These are phyloP conservation scores for Favolaschia claudopus DNA, from an alignment of 768 basidiomycete genomes.

Conservation along the genomic window DNA sequence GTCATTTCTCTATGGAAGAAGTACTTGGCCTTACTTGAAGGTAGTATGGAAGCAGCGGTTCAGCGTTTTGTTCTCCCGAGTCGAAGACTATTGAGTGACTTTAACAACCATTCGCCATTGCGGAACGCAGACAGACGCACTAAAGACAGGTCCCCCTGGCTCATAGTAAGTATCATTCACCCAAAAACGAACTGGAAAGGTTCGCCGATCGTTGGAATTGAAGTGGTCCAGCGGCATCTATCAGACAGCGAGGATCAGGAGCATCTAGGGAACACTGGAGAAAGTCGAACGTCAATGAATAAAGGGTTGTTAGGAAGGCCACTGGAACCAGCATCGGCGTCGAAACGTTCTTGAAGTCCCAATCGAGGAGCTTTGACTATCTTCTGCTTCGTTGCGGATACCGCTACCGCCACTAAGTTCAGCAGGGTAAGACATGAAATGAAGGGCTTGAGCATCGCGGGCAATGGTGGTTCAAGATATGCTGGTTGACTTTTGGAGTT, in stretches of 20 bases:
- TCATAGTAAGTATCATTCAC: slow-evolving; percentile 56
- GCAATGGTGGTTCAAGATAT: not conserved
- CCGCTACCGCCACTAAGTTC: not conserved
- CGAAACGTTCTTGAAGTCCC: slow-evolving; percentile 22
- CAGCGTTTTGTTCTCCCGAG: slow-evolving; percentile 59
- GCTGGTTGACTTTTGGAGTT: not conserved
- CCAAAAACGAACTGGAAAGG: slow-evolving; percentile 58
- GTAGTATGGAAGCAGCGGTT: slow-evolving; percentile 55
- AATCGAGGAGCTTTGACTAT: slow-evolving; percentile 19
- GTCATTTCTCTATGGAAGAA: not conserved
- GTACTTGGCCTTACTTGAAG: slow-evolving; percentile 41
- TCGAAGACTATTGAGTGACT: slow-evolving; percentile 49
- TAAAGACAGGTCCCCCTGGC: slow-evolving; percentile 55
- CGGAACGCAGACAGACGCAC: slow-evolving; percentile 35
- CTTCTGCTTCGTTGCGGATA: too few relatives aligned
- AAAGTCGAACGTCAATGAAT: slow-evolving; percentile 19
- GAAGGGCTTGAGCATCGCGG: not conserved
- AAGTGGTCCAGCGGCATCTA: slow-evolving; percentile 60
- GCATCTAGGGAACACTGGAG: not conserved
- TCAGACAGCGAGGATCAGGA: not conserved
- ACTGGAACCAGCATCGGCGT: not conserved
- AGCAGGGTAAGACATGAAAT: not conserved
- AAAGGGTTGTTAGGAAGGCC: slow-evolving; percentile 9
- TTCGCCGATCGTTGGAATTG: slow-evolving; percentile 34
- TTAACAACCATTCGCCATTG: not conserved